These are phyloP conservation scores for Pseudevernia furfuracea DNA, from an alignment of 495 filamentous ascomycete genomes.

Conservation along the genomic window DNA sequence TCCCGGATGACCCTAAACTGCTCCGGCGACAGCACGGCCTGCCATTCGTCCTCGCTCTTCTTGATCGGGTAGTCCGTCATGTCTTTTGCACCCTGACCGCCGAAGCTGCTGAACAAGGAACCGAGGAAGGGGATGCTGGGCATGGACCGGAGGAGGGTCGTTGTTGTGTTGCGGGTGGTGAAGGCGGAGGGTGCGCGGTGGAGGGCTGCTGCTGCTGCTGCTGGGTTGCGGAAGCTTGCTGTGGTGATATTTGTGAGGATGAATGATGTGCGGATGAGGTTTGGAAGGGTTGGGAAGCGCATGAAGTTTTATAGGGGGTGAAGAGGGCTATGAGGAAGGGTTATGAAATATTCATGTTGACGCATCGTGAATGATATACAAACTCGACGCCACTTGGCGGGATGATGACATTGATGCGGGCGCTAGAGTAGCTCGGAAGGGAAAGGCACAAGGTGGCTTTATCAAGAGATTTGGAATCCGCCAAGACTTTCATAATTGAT, in stretches of 20 bases:
- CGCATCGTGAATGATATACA: background rate
- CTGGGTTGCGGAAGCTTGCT: too few relatives aligned
- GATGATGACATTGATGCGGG: conserved; percentile 13
- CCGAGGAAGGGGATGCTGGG: conserved; percentile 69
- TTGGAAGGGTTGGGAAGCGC: conserved; percentile 47
- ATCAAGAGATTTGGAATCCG: background rate
- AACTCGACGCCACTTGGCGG: conserved; percentile 9
- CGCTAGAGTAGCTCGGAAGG: conserved; percentile 1
- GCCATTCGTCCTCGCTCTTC: conserved; percentile 79
- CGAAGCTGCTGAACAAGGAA: conserved; percentile 59
- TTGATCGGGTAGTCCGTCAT: conserved; percentile 76
- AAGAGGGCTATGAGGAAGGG: too few relatives aligned
- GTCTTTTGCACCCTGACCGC: conserved; percentile 34
- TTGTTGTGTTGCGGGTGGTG: conserved; percentile 21
- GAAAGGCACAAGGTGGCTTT: background rate
- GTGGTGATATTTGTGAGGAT: conserved; percentile 34
- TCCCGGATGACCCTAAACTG: conserved; percentile 89
- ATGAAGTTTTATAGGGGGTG: conserved; percentile 32
- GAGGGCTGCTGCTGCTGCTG: too few relatives aligned
- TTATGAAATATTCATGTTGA: background rate
- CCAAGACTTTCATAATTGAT: background rate
- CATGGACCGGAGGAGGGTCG: conserved; percentile 48
- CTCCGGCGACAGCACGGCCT: conserved; percentile 66
- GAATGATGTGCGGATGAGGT: conserved; percentile 48
- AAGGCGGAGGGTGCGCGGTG: conserved; percentile 8